These are phyloP conservation scores for Lasiodiplodia hormozganensis DNA, from an alignment of 2,329 filamentous ascomycete species.

Conservation along the genomic window DNA sequence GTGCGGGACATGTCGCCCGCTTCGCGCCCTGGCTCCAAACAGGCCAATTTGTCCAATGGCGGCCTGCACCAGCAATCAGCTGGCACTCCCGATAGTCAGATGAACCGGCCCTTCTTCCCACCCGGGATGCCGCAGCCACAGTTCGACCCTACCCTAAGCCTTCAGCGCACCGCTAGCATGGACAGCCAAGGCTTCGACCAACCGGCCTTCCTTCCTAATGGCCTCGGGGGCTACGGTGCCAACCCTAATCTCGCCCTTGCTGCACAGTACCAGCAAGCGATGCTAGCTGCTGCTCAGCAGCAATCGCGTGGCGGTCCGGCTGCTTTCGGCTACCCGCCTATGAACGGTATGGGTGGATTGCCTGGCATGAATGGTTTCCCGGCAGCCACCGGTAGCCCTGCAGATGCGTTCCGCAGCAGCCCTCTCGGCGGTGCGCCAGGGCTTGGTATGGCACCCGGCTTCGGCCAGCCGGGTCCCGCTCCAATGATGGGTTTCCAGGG, in stretches of 20 bases:
- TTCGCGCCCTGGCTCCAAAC: slow-evolving; percentile 47
- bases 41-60: slow-evolving; percentile 36
- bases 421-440: slow-evolving; percentile 25
- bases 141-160: slow-evolving; percentile 48
- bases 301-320: slow-evolving; percentile 19
- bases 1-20: slow-evolving; percentile 43
- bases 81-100: slow-evolving; percentile 34
- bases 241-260: slow-evolving; percentile 37
- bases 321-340: slow-evolving; percentile 27
- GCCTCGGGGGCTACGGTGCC: slow-evolving; percentile 39
- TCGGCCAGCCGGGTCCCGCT: slow-evolving; percentile 22
- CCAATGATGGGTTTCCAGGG: slow-evolving; percentile 28
- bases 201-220: slow-evolving; percentile 44
- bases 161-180: slow-evolving; percentile 57
- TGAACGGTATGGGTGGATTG: slow-evolving; percentile 27
- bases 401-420: slow-evolving; percentile 25
- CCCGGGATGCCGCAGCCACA: slow-evolving; percentile 39
- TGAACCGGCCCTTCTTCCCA: slow-evolving; percentile 44
- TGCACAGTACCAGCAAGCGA: slow-evolving; percentile 63
- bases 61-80: slow-evolving; percentile 15
- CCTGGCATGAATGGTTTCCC: slow-evolving; percentile 28
- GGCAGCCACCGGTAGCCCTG: slow-evolving; percentile 14
- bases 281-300: slow-evolving; percentile 51
- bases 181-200: slow-evolving; percentile 58
- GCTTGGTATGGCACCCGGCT: slow-evolving; percentile 26